Evolutionary conservation across 2,329 filamentous ascomycete genomes (phyloP), one percentile per base, ranked within the genome.

Genomic region (Ophiostoma ips): DNA sequence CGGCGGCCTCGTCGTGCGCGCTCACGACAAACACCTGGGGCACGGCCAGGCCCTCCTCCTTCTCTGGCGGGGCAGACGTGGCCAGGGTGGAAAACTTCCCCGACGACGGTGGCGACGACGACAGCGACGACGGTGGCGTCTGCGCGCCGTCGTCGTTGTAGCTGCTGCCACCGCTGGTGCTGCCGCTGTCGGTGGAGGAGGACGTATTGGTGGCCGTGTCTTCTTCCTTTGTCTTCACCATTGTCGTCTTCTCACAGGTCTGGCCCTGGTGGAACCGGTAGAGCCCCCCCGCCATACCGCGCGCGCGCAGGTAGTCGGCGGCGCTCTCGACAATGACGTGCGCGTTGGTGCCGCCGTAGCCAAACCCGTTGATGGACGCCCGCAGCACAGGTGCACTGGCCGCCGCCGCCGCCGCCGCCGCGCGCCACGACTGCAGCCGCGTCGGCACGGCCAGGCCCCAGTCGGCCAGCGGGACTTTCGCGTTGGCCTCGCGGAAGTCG

Each of bases 311-410:
- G 18, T 51, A 52, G 38, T 54, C 52, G 8, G 44, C 62, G 2
- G 69, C 68, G 51, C 71, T 70, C 36, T 61, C 57, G 6, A 60
- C 33, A 45, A 60, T 58, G 11, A 44, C 47, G 41, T 61, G 58
- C 6, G 58, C 52, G 24, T 58, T 62, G 24, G 61, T 58, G 9
- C 58, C 59, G 6, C 66, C 69, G 15, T 66, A 70, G 0, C 70
- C 70, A 48, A 72, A 73, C 21, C 61, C 65, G 58, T 72, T 72
- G 51, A 73, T 59, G 49, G 69, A 72, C 37, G 56, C 56, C 2
- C 57, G 53, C n/a, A 55, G 48, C 30, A 60, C 49, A 12, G 43
- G 10, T 10, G 30, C 28, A n/a, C n/a, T n/a, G n/a, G n/a, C n/a
- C n/a, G n/a, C n/a, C n/a, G 9, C 16, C 24, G n/a, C 18, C 30